Conservation (phyloP, 306 rosid genomes). For the Abrus pulchellus region DNA sequence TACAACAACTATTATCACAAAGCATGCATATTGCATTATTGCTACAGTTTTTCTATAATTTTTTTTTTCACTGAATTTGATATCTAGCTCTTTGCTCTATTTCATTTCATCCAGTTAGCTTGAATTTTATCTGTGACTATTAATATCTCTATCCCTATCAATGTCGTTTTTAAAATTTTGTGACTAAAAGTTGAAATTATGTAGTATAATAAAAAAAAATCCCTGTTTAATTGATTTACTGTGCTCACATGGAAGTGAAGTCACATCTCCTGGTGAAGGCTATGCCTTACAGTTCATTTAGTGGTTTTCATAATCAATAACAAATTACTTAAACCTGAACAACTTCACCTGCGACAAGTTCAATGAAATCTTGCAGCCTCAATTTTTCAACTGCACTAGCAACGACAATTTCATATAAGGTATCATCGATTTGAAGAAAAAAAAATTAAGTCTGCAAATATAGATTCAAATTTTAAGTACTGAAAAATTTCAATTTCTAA, state of each 20-base stretch:
- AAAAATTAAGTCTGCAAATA: no score
- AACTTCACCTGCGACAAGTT: background rate
- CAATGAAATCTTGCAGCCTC: background rate
- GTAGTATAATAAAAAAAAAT: background rate
- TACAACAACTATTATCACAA: background rate
- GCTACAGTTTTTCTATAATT: background rate
- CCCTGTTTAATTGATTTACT: background rate
- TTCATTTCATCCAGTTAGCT: background rate
- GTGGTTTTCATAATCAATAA: background rate
- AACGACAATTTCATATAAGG: constrained; percentile 1
- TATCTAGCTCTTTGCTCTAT: background rate
- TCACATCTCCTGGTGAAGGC: constrained; percentile 3
- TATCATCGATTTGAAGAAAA: background rate
- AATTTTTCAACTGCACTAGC: constrained; percentile 27
- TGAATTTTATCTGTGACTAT: background rate
- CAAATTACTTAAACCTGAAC: constrained; percentile 13
- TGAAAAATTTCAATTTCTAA: no score
- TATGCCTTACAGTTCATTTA: background rate
- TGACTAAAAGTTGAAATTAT: background rate
- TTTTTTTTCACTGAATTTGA: no score
- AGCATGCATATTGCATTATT: background rate
- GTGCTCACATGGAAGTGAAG: background rate
- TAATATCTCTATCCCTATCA: background rate
- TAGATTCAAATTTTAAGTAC: background rate
- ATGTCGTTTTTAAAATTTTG: background rate